phyloP scores from a whole-genome alignment of 192 early-diverging fungal species.

The Coemansia umbellata region DNA sequence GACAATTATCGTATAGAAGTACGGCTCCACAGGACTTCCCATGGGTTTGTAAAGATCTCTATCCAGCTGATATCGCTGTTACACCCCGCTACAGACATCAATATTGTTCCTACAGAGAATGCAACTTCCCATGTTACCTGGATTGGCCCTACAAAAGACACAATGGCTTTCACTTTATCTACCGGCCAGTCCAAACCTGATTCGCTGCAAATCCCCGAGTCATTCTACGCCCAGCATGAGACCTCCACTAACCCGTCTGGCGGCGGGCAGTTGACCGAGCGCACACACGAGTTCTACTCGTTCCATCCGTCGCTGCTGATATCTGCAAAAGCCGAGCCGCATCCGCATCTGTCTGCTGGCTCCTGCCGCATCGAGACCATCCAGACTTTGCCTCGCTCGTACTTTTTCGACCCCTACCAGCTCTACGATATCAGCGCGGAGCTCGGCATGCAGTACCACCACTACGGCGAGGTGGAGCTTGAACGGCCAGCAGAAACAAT shows the following conservation, averaged over 20 bases:
- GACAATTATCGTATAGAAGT: slow-evolving; percentile 41
- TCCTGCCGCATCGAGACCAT: slow-evolving; percentile 17
- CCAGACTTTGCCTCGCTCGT: slow-evolving; percentile 24
- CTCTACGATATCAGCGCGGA: slow-evolving; percentile 12
- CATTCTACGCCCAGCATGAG: slow-evolving; percentile 20
- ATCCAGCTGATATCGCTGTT: slow-evolving; percentile 31
- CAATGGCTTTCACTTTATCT: slow-evolving; percentile 5
- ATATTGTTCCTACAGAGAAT: slow-evolving; percentile 16
- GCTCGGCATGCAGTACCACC: slow-evolving; percentile 1
- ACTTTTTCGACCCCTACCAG: slow-evolving; percentile 49
- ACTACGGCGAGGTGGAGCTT: slow-evolving; percentile 36
- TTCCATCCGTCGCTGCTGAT: slow-evolving; percentile 35
- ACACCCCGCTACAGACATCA: slow-evolving; percentile 16
- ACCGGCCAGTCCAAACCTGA: neutral
- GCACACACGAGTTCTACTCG: slow-evolving; percentile 24
- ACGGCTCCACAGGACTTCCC: slow-evolving; percentile 18
- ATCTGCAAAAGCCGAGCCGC: slow-evolving; percentile 1
- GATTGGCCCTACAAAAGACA: slow-evolving; percentile 21
- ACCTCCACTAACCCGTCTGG: neutral
- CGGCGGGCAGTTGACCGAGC: slow-evolving; percentile 5
- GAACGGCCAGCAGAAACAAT: slow-evolving; percentile 41
- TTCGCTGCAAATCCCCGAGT: slow-evolving; percentile 8
- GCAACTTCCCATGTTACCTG: slow-evolving; percentile 27
- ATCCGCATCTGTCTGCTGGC: neutral
- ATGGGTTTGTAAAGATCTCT: slow-evolving; percentile 22